These are phyloP conservation scores for Sclerotinia subarctica DNA, from an alignment of 2,329 filamentous ascomycete genomes.

Conservation along the genomic window DNA sequence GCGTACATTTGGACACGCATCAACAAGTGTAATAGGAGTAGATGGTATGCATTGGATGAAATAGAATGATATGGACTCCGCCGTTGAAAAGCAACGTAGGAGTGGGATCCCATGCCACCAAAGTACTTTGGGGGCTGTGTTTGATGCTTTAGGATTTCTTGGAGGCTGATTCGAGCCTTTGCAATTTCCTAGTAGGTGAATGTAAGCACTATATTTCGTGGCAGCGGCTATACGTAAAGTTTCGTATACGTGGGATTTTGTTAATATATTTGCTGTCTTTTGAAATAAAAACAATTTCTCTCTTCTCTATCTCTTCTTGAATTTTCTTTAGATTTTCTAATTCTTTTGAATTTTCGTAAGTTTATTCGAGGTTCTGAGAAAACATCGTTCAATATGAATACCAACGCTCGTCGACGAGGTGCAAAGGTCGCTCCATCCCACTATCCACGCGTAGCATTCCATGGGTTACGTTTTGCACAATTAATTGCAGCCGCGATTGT, in stretches of 20 bases:
- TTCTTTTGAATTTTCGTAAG: not conserved
- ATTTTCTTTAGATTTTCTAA: not conserved
- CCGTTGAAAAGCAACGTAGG: not conserved
- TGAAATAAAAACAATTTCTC: not conserved
- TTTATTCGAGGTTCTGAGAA: not conserved
- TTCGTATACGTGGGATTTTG: not conserved
- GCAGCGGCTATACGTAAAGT: constrained; percentile 9
- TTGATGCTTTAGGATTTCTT: not conserved
- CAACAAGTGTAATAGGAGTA: not conserved
- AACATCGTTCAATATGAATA: constrained; percentile 6
- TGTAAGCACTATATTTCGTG: constrained; percentile 9
- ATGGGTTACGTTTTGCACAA: constrained; percentile 32
- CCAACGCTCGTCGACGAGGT: constrained; percentile 11
- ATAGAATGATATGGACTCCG: not conserved
- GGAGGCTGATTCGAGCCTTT: not conserved
- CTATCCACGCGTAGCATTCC: constrained; percentile 34
- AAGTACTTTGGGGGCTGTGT: not conserved
- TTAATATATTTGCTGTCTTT: constrained; percentile 19
- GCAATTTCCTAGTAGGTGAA: constrained; percentile 1
- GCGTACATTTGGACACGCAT: not conserved
- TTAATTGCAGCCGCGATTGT: constrained; percentile 31
- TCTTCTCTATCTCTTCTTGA: not conserved
- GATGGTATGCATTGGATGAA: not conserved
- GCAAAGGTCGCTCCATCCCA: constrained; percentile 31
- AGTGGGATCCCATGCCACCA: not conserved